These are phyloP conservation scores for Acanthamoeba divionensis DNA, from an alignment of 208 protist species.

Conservation along the genomic window DNA sequence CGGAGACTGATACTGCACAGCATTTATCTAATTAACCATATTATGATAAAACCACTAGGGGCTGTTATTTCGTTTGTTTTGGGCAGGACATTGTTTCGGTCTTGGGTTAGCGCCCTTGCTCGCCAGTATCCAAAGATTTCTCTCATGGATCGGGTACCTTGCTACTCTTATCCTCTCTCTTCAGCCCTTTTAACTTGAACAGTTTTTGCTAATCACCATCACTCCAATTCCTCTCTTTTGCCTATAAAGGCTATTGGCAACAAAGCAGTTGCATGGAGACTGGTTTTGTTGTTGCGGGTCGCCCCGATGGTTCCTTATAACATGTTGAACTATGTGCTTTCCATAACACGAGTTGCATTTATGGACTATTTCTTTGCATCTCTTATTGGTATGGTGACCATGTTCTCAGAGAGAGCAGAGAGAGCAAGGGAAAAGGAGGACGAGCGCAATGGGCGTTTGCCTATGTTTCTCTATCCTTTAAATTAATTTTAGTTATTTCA, in stretches of 20 bases:
- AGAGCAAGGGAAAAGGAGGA: not conserved
- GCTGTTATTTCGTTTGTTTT: not conserved
- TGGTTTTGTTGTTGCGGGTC: constrained; percentile 24
- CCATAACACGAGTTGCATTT: not conserved
- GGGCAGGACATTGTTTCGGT: constrained; percentile 9
- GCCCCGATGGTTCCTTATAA: constrained; percentile 20
- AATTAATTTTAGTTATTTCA: too few relatives aligned
- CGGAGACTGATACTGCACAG: too few relatives aligned
- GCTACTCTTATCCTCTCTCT: not conserved
- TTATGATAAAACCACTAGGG: not conserved
- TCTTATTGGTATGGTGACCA: not conserved
- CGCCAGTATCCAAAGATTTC: not conserved
- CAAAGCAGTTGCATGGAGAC: constrained; percentile 15
- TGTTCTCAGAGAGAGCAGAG: too few relatives aligned
- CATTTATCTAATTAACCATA: too few relatives aligned
- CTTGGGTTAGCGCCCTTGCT: not conserved
- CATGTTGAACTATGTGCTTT: constrained; percentile 21
- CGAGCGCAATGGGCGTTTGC: not conserved
- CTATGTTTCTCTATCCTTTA: not conserved
- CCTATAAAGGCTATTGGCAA: not conserved
- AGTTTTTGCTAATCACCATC: not conserved
- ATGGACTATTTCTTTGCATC: constrained; percentile 22
- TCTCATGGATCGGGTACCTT: constrained; percentile 12
- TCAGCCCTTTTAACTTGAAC: not conserved
- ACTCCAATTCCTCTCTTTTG: not conserved